Conservation (phyloP, 345 rosid species). For the Moringa oleifera region DNA sequence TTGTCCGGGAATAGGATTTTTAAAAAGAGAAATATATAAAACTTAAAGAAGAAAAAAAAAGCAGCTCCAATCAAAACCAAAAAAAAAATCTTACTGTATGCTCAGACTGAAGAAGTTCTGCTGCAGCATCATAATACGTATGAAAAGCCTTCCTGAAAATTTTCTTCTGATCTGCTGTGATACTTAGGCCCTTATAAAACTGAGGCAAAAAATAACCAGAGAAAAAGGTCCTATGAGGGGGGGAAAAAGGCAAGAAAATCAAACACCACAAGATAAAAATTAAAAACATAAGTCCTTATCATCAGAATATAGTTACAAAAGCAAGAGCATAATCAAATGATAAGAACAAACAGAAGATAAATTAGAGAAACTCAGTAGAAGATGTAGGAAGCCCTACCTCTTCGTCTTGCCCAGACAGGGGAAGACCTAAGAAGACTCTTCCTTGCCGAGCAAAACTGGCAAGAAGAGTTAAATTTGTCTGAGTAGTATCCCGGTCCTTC, state of each 20-base stretch:
- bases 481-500: constrained; percentile 91
- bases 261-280: background rate
- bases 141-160: constrained; percentile 68
- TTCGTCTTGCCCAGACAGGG: constrained; percentile 88
- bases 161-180: constrained; percentile 91
- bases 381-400: constrained; percentile 46
- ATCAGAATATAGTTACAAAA: constrained; percentile 1
- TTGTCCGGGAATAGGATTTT: background rate
- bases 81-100: constrained; percentile 61
- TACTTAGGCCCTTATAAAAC: constrained; percentile 72
- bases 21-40: constrained; percentile 5
- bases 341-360: background rate
- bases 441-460: constrained; percentile 98
- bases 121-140: constrained; percentile 69
- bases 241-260: background rate
- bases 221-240: background rate
- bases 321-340: background rate
- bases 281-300: background rate
- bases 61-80: background rate
- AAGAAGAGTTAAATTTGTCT: constrained; percentile 85
- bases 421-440: constrained; percentile 83
- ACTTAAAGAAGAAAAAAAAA: background rate
- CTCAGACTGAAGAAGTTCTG: constrained; percentile 88
- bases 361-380: background rate
- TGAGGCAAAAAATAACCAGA: constrained; percentile 37